Percentiles rank a stretch among this genome's conserved stretches.
phyloP scores from a whole-genome alignment of 2,329 filamentous ascomycete genomes.

The Pseudofabraea citricarpa region DNA sequence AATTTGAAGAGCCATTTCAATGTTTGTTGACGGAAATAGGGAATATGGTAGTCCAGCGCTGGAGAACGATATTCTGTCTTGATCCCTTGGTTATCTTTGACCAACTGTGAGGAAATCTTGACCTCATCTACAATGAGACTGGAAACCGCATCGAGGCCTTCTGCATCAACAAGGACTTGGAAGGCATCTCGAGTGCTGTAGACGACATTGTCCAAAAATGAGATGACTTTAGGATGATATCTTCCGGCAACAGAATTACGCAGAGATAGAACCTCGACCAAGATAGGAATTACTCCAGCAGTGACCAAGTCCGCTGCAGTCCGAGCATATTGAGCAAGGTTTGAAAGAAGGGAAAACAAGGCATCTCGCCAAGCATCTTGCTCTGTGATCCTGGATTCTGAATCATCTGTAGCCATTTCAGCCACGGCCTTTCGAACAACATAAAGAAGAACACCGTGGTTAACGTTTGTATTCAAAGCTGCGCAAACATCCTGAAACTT shows the following conservation, averaged over 20 bases:
- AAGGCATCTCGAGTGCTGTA: slow-evolving; percentile 83
- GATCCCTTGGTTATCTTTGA: slow-evolving; percentile 68
- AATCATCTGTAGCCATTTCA: slow-evolving; percentile 64
- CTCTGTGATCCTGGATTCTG: slow-evolving; percentile 56
- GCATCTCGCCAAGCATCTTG: slow-evolving; percentile 87
- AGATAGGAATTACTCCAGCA: slow-evolving; percentile 82
- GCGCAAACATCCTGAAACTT: slow-evolving; percentile 79
- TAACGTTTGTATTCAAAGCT: slow-evolving; percentile 92
- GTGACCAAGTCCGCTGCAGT: slow-evolving; percentile 81
- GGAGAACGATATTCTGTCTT: slow-evolving; percentile 68
- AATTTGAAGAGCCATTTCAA: slow-evolving; percentile 94
- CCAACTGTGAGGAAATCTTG: slow-evolving; percentile 59
- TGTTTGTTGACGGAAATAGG: slow-evolving; percentile 89
- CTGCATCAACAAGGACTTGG: slow-evolving; percentile 72
- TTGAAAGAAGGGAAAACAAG: slow-evolving; percentile 81
- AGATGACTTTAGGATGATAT: slow-evolving; percentile 77
- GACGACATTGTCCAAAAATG: slow-evolving; percentile 83
- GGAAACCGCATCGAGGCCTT: slow-evolving; percentile 87
- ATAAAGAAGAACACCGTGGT: slow-evolving; percentile 92
- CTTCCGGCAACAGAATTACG: slow-evolving; percentile 78
- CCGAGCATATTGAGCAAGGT: slow-evolving; percentile 69
- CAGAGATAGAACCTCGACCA: slow-evolving; percentile 82
- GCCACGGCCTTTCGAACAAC: slow-evolving; percentile 86
- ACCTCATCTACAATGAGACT: slow-evolving; percentile 80
- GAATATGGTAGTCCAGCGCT: slow-evolving; percentile 87